Base-by-base conservation (phyloP, 2,329 filamentous ascomycete species). In the Neoscytalidium dimidiatum region DNA sequence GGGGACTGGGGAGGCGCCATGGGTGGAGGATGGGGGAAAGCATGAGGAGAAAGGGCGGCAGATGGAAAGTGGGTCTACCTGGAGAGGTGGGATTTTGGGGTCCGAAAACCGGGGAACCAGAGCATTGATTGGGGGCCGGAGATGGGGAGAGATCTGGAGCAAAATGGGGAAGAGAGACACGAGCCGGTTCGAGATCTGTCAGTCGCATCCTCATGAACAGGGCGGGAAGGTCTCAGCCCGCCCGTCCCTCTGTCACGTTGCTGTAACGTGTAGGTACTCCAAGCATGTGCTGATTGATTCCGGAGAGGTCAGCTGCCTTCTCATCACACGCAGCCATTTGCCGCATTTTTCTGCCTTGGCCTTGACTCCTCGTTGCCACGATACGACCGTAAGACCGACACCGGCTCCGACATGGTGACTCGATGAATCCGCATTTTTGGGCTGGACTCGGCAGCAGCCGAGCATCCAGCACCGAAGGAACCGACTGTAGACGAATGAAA, bases 361-460 rank as follows among this genome's bases (percentile, higher is more conserved):
- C 49, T 19, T 33, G 11, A 43, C 6, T 43, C 38, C 23, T 19
- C 6, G 23, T 60, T 31, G 28, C 38, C 56, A 60, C n/a, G 26
- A 46, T 60, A 60, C 56, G 56, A 60, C 38, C 56, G 53, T 58
- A 58, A 58, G 53, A 14, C 52, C 35, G 49, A 33, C 49, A 52
- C 17, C 49, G 29, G 29, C 6, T 33, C 29, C 28, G 53, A 58
- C 21, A 14, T 1, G n/a, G 33, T 19, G 35, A 28, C 5, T 57
- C 35, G 52, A 57, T 41, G 43, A 57, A 60, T 58, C 53, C 53
- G 53, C 35, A 29, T 7, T 17, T n/a, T n/a, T n/a, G n/a, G n/a
- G n/a, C n/a, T n/a, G n/a, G n/a, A n/a, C 11, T 58, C 53, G 53
- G 53, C 19, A 58, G 53, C 33, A 41, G 35, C 53, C 53, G 53